Evolutionary conservation across 331 rosid species (phyloP), one percentile per base, ranked within the genome.

Genomic region (Rosa hybrid): DNA sequence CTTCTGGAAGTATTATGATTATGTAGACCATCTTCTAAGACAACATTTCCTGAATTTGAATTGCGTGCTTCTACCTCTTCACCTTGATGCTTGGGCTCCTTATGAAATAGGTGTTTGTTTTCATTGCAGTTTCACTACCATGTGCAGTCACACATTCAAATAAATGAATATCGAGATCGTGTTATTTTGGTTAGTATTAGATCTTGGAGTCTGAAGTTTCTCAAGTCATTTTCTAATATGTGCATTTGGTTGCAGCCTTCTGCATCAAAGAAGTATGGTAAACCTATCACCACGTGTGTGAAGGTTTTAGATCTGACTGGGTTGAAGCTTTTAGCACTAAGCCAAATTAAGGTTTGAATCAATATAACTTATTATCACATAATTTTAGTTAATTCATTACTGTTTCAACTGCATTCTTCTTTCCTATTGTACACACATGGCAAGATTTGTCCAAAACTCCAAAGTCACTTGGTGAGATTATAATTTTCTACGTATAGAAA

Each of bases 71-170:
- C 57, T 60, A 49, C 77, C 27, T 25, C n/a, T 42, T 71, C 76
- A 59, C 68, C 74, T 48, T 68, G 44, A 81, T 63, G 34, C 80
- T 34, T 5, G 42, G 30, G 30, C 42, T 59, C 78, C 69, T 59
- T 54, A 11, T 38, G 67, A 39, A 74, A 41, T 74, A n/a, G 41
- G 4, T 41, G 2, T 12, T 74, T 14, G 56, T 39, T 78, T 30
- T 57, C 57, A 7, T 74, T 86, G 41, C 87, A 95, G 99, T 93
- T 95, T 81, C 85, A 93, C 84, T 88, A 91, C 83, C 91, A 95
- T 88, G 98, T 95, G 85, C 99, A 95, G 86, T 95, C 99, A 63
- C 99, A 95, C 86, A 95, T 95, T 88, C 98, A 95, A 85, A 86
- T 95, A 25, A 95, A 95, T 72, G 98, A 95, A 87, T 95, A 91